A percentile compares a stretch with the other conserved stretches of the same genome.
These are phyloP conservation scores for Starmerella stellata DNA, from an alignment of 805 yeast species.

Conservation along the genomic window DNA sequence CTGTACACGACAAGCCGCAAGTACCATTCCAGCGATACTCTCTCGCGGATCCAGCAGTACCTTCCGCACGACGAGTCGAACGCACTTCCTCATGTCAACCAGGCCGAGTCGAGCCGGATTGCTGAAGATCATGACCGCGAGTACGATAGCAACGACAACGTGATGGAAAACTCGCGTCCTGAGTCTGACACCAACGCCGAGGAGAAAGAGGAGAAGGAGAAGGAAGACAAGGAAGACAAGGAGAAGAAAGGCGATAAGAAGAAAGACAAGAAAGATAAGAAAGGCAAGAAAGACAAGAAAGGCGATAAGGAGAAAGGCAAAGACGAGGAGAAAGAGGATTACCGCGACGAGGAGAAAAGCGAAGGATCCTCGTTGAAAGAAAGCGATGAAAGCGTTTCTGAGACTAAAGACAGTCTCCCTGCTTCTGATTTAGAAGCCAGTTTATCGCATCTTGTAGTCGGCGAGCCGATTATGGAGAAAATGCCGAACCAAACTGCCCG, in stretches of 20 bases:
- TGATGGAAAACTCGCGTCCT: background rate
- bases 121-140: background rate
- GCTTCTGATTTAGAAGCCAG: background rate
- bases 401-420: background rate
- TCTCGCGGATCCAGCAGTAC: constrained; percentile 4
- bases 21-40: constrained; percentile 5
- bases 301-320: background rate
- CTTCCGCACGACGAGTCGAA: background rate
- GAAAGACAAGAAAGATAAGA: background rate
- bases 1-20: constrained; percentile 1
- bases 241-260: background rate
- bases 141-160: background rate
- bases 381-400: background rate
- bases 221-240: background rate
- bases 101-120: background rate
- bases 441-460: constrained; percentile 10
- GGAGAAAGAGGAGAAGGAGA: background rate
- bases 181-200: background rate
- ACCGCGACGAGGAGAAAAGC: background rate
- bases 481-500: constrained; percentile 72
- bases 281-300: background rate
- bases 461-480: constrained; percentile 67
- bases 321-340: background rate
- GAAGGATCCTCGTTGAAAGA: background rate
- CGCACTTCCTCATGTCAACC: background rate